Percentiles rank a stretch among this genome's conserved stretches.
phyloP scores from a whole-genome alignment of 495 filamentous ascomycete species.

The Aspergillus bridgeri region DNA sequence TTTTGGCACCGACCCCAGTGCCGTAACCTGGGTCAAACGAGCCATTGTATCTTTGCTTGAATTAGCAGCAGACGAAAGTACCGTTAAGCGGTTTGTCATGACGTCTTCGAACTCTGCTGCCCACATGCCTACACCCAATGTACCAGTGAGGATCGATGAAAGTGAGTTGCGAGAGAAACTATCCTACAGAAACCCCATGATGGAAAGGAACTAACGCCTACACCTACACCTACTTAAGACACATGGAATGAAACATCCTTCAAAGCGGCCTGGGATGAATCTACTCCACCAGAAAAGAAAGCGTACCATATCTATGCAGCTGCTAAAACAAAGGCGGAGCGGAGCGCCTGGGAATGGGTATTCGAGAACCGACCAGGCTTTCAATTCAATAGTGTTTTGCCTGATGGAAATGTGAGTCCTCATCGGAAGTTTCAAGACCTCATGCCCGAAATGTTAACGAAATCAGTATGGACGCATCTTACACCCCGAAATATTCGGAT shows the following conservation, averaged over 20 bases:
- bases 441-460: neutral
- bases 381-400: conserved; percentile 48
- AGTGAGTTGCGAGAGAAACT: neutral
- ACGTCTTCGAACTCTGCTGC: conserved; percentile 51
- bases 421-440: neutral
- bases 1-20: neutral
- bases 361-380: conserved; percentile 46
- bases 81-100: conserved; percentile 47
- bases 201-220: neutral
- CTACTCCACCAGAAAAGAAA: conserved; percentile 16
- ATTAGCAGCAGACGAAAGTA: conserved; percentile 36
- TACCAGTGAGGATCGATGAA: neutral
- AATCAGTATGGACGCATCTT: neutral
- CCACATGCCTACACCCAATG: neutral
- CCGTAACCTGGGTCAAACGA: neutral
- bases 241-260: conserved; percentile 48
- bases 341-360: conserved; percentile 49
- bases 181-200: no score
- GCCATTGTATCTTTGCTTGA: conserved; percentile 21
- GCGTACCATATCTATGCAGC: conserved; percentile 41
- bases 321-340: conserved; percentile 53
- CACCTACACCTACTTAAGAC: conserved; percentile 8
- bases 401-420: conserved; percentile 31
- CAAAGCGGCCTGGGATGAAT: conserved; percentile 22
- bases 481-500: neutral